These are phyloP conservation scores for Phaseolus coccineus DNA, from an alignment of 331 rosid species.

Conservation along the genomic window DNA sequence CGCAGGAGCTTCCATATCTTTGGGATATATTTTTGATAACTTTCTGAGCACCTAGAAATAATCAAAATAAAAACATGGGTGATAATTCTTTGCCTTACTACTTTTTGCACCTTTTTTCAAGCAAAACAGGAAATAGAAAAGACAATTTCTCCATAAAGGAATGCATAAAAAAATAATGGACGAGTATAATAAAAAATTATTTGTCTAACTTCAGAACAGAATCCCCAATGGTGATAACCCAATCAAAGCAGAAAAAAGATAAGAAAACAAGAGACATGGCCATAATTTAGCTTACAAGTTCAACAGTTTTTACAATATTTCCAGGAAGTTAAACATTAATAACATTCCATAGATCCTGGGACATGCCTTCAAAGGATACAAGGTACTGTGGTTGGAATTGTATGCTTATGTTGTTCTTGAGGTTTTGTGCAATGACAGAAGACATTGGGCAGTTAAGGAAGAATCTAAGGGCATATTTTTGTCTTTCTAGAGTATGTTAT, in stretches of 20 bases:
- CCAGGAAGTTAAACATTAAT: neutral
- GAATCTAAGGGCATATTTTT: too few relatives aligned
- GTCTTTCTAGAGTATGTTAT: too few relatives aligned
- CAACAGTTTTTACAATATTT: constrained; percentile 3
- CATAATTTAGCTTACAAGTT: neutral
- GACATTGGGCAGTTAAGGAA: too few relatives aligned
- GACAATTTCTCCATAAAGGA: constrained; percentile 17
- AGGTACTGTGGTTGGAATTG: too few relatives aligned
- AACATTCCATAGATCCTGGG: neutral
- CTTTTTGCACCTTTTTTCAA: constrained; percentile 10
- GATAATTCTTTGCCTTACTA: constrained; percentile 29
- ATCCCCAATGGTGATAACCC: neutral
- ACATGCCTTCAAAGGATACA: too few relatives aligned
- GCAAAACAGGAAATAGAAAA: neutral
- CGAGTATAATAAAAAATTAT: constrained; percentile 8
- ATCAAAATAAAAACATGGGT: constrained; percentile 37
- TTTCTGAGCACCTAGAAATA: constrained; percentile 65
- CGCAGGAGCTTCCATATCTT: constrained; percentile 92
- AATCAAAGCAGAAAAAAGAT: neutral
- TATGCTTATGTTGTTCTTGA: too few relatives aligned
- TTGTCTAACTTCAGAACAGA: constrained; percentile 26
- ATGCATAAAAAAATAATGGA: constrained; percentile 23
- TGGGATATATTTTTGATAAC: constrained; percentile 78
- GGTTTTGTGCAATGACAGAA: too few relatives aligned
- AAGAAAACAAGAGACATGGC: neutral